Evolutionary conservation across 176 grass and related monocot genomes (phyloP).

Genomic region (Oryza coarctata): DNA sequence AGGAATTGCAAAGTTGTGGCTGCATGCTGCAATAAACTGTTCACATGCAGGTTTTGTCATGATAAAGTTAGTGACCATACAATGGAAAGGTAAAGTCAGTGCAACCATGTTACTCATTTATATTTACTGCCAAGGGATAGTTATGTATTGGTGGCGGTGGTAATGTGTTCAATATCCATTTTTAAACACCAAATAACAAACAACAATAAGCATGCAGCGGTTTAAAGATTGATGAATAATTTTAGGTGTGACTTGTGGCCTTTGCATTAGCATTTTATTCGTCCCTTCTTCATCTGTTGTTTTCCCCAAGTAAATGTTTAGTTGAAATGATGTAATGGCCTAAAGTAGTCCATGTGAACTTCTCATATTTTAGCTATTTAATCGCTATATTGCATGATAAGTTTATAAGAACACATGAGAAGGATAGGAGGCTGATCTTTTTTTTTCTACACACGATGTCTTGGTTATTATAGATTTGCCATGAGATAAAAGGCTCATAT

Average conservation of each 20-base stretch:
- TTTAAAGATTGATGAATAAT: constrained; percentile 1
- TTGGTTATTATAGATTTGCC: constrained; percentile 14
- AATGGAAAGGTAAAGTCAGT: constrained; percentile 74
- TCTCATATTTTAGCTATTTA: background rate
- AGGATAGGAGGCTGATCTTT: background rate
- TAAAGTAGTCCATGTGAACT: background rate
- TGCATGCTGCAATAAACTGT: constrained; percentile 85
- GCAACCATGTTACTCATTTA: background rate
- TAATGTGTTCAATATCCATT: background rate
- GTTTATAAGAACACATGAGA: background rate
- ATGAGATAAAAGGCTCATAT: background rate
- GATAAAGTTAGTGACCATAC: constrained; percentile 89
- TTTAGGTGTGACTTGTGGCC: no score
- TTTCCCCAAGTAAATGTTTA: constrained; percentile 6
- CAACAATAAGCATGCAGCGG: background rate
- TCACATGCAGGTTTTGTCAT: constrained; percentile 92
- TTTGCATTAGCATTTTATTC: background rate
- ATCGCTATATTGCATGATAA: background rate
- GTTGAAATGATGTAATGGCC: background rate
- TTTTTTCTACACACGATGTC: background rate
- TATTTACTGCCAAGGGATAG: background rate
- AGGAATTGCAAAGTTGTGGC: constrained; percentile 90
- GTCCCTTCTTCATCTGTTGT: background rate
- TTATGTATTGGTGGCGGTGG: constrained; percentile 14
- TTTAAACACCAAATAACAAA: background rate